Percentiles rank a stretch among this genome's conserved stretches.
These are phyloP conservation scores for Geranomyces michiganensis DNA, from an alignment of 192 early-diverging fungal genomes.

Conservation along the genomic window DNA sequence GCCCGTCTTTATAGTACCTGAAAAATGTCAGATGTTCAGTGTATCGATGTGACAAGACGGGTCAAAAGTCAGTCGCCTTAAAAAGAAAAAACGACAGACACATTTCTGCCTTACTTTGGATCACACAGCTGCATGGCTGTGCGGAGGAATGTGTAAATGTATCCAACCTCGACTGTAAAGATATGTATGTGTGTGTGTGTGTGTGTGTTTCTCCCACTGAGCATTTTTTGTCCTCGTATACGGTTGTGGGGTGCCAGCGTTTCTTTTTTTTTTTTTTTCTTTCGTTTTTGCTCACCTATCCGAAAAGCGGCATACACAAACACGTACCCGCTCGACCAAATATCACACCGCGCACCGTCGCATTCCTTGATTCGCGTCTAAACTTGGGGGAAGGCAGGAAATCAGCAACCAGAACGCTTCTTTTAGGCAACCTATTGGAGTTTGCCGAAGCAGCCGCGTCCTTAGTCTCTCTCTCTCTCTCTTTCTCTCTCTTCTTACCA, in stretches of 20 bases:
- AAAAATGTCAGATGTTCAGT: neutral
- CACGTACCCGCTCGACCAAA: conserved; percentile 40
- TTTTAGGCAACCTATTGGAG: too few relatives aligned
- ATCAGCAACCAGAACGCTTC: neutral
- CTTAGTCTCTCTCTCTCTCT: too few relatives aligned
- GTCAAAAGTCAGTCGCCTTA: neutral
- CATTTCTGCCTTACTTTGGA: conserved; percentile 46
- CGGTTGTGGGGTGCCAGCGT: too few relatives aligned
- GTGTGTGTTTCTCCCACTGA: too few relatives aligned
- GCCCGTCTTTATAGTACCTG: conserved; percentile 49
- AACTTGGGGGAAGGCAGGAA: conserved; percentile 1
- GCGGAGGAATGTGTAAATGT: conserved; percentile 41
- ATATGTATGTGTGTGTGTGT: too few relatives aligned
- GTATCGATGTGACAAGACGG: too few relatives aligned
- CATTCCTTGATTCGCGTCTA: conserved; percentile 35
- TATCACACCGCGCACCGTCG: conserved; percentile 35
- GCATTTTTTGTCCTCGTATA: too few relatives aligned
- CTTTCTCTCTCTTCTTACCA: conserved; percentile 24
- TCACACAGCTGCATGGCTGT: conserved; percentile 46
- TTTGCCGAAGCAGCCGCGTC: too few relatives aligned
- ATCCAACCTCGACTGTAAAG: conserved; percentile 37
- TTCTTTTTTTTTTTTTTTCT: too few relatives aligned
- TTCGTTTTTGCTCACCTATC: conserved; percentile 24
- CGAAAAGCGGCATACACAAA: conserved; percentile 43
- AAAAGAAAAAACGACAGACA: neutral